Percentiles rank a stretch among this genome's conserved stretches.
Evolutionary conservation across 352 stramenopile species (phyloP).

Genomic region (Aphanomyces euteiches): DNA sequence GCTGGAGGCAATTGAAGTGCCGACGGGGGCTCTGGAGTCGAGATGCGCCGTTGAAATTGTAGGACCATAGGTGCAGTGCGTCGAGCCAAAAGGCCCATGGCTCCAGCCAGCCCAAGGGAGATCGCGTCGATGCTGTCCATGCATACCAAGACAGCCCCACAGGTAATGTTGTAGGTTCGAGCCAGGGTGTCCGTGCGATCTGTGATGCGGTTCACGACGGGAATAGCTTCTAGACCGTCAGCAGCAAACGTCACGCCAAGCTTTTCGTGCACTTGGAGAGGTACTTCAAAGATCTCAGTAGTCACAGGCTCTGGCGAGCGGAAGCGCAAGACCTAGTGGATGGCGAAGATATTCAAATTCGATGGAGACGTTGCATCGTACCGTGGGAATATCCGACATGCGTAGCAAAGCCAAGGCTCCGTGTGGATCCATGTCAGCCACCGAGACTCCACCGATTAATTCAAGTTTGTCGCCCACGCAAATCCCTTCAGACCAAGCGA

Average conservation of each 20-base stretch:
- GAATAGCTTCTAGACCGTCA: conserved; percentile 15
- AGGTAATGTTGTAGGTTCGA: neutral
- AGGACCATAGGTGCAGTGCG: neutral
- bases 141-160: conserved; percentile 14
- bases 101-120: neutral
- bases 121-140: conserved; percentile 7
- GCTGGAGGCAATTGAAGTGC: neutral
- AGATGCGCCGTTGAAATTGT: conserved; percentile 14
- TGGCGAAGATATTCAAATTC: neutral
- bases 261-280: neutral
- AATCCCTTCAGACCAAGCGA: conserved; percentile 20
- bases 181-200: conserved; percentile 1
- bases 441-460: conserved; percentile 19
- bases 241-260: conserved; percentile 24
- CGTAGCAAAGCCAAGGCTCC: conserved; percentile 11
- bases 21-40: neutral
- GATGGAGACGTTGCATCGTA: neutral
- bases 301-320: neutral
- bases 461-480: conserved; percentile 15
- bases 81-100: neutral
- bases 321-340: conserved; percentile 23
- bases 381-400: conserved; percentile 23
- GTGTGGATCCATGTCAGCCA: conserved; percentile 1
- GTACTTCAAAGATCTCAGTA: neutral
- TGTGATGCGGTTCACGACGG: conserved; percentile 24